Evolutionary conservation across 202 grass and related monocot genomes (phyloP).

Genomic region (Hordeum pubiflorum): DNA sequence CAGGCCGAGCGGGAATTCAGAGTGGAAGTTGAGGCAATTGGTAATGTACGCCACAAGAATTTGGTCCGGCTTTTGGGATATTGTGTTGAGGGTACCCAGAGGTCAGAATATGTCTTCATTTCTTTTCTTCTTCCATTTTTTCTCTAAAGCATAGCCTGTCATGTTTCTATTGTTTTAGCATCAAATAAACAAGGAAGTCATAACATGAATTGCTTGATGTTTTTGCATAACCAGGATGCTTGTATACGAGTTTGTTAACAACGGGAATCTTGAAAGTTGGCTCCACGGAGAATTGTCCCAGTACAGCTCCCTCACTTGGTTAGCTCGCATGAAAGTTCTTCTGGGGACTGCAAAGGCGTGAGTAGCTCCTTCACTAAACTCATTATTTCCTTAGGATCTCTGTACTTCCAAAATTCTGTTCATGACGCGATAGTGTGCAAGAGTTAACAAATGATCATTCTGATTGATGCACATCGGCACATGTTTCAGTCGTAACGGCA

Average conservation of each 20-base stretch:
- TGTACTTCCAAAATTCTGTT: background rate
- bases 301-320: constrained; percentile 82
- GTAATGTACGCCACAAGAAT: constrained; percentile 98
- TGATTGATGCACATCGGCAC: constrained; percentile 12
- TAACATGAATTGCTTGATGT: constrained; percentile 26
- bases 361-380: constrained; percentile 39
- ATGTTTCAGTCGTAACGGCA: background rate
- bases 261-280: constrained; percentile 96
- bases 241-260: constrained; percentile 94
- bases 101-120: constrained; percentile 34
- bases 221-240: constrained; percentile 68
- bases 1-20: constrained; percentile 98
- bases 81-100: constrained; percentile 93
- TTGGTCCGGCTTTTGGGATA: constrained; percentile 86
- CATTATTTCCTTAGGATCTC: constrained; percentile 6
- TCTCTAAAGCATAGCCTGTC: constrained; percentile 5
- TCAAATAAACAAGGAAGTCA: background rate
- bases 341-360: constrained; percentile 94
- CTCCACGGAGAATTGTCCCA: constrained; percentile 85
- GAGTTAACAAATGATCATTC: constrained; percentile 1
- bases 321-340: constrained; percentile 91
- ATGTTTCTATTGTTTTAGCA: background rate
- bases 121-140: background rate
- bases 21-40: constrained; percentile 98
- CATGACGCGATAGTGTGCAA: background rate